A percentile compares a stretch with the other conserved stretches of the same genome.
These are phyloP conservation scores for Neocallimastix lanati DNA, from an alignment of 192 early-diverging fungal genomes.

Conservation along the genomic window DNA sequence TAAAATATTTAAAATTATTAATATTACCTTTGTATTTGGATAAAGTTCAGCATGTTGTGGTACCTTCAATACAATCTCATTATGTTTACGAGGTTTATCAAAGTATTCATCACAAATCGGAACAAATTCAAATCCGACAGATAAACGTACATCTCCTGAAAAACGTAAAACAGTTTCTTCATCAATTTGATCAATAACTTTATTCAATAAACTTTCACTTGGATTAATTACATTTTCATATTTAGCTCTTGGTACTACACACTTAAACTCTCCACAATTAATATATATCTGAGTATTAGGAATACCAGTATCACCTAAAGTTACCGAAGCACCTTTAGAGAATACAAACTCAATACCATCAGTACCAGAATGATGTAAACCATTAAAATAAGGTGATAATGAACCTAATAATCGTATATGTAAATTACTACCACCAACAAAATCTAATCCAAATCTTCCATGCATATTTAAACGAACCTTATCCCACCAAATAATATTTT, in stretches of 20 bases:
- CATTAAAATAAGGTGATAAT: background rate
- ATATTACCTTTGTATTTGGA: background rate
- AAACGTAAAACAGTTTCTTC: background rate
- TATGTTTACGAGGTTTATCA: background rate
- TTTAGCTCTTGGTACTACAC: background rate
- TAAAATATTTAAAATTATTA: too few relatives aligned
- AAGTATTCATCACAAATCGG: background rate
- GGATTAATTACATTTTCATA: background rate
- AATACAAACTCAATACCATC: background rate
- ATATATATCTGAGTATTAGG: background rate
- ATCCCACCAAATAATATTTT: background rate
- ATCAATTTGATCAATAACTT: background rate
- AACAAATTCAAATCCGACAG: background rate
- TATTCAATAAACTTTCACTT: background rate
- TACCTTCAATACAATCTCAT: background rate
- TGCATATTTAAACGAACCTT: background rate
- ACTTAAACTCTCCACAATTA: background rate
- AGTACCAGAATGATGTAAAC: background rate
- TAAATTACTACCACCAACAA: background rate
- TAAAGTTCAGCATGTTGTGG: background rate
- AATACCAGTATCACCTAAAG: background rate
- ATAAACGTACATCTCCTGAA: background rate
- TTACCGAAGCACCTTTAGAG: background rate
- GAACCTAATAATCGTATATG: background rate
- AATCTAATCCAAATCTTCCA: background rate